phyloP scores from a whole-genome alignment of 1,139 yeast genomes.

The Magnusiomyces suaveolens region DNA sequence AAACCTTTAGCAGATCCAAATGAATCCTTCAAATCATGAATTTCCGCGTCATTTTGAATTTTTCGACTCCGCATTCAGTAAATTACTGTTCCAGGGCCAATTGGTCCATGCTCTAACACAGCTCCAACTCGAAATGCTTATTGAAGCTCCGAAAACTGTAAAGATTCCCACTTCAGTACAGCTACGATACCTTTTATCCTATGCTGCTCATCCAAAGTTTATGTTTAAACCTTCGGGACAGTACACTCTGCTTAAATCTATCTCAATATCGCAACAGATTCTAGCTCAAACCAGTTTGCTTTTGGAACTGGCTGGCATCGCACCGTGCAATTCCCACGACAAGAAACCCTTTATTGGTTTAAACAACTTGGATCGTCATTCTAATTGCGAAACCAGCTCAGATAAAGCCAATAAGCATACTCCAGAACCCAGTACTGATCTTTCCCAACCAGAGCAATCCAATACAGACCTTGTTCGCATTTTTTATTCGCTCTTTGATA shows the following conservation, averaged over 20 bases:
- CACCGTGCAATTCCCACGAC: neutral
- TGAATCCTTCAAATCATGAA: neutral
- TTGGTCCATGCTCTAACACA: neutral
- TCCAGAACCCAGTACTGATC: neutral
- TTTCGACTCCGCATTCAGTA: neutral
- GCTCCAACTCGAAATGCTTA: neutral
- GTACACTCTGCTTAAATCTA: neutral
- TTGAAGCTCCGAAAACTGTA: neutral
- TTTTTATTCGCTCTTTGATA: neutral
- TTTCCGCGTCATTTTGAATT: neutral
- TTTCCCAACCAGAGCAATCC: neutral
- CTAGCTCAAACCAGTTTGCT: neutral
- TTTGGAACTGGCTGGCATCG: neutral
- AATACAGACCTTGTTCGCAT: neutral
- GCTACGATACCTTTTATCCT: neutral
- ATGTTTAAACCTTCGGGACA: neutral
- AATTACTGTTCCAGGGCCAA: neutral
- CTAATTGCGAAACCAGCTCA: too few relatives aligned
- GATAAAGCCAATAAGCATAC: too few relatives aligned
- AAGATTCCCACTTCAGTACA: neutral
- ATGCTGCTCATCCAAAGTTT: neutral
- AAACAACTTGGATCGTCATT: too few relatives aligned
- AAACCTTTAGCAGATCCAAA: too few relatives aligned
- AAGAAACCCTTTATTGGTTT: neutral
- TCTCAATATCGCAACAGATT: neutral